phyloP scores from a whole-genome alignment of 2,329 filamentous ascomycete genomes.

The Arthroderma sp. region DNA sequence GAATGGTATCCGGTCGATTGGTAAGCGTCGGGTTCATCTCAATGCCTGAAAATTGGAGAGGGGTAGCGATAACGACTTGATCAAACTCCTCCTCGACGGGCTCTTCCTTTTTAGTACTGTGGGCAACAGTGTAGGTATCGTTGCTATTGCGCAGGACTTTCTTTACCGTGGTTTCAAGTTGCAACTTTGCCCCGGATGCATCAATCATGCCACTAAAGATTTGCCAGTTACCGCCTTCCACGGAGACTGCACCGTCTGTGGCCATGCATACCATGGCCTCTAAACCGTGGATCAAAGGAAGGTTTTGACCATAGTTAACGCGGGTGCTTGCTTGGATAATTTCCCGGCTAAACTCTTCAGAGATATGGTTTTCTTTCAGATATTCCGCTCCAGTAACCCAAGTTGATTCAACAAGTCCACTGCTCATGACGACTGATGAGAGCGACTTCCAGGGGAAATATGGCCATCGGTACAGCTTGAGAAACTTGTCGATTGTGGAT shows the following conservation, averaged over 20 bases:
- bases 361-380: conserved; percentile 54
- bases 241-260: conserved; percentile 64
- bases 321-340: conserved; percentile 82
- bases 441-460: conserved; percentile 75
- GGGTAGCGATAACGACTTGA: conserved; percentile 68
- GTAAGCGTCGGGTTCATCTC: conserved; percentile 31
- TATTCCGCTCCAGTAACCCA: conserved; percentile 61
- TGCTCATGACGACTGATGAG: conserved; percentile 51
- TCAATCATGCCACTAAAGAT: conserved; percentile 79
- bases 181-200: conserved; percentile 46
- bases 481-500: conserved; percentile 55
- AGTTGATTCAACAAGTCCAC: conserved; percentile 55
- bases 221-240: conserved; percentile 81
- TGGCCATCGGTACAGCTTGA: conserved; percentile 67
- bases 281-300: conserved; percentile 73
- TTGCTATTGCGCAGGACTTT: conserved; percentile 36
- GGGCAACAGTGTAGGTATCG: conserved; percentile 34
- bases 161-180: conserved; percentile 55
- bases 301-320: conserved; percentile 88
- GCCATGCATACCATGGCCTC: conserved; percentile 90
- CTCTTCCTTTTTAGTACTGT: conserved; percentile 16
- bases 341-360: conserved; percentile 56
- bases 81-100: conserved; percentile 44
- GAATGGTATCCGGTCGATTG: conserved; percentile 57
- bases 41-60: conserved; percentile 69